Evolutionary conservation across 345 rosid species (phyloP).

Genomic region (Reutealis trisperma): DNA sequence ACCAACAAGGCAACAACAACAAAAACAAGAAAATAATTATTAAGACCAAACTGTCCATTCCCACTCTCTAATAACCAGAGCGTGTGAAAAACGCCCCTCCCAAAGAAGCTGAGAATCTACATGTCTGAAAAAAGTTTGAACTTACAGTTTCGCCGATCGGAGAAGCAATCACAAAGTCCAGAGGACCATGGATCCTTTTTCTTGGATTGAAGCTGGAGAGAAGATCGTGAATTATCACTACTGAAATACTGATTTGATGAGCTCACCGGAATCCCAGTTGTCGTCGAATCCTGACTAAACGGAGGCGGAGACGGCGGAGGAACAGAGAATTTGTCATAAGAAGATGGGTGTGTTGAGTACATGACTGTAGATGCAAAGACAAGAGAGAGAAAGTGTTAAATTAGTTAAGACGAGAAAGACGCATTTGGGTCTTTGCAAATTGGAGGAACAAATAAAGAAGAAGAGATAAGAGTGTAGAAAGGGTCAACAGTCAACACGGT

Average conservation of each 20-base stretch:
- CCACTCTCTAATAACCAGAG: not conserved
- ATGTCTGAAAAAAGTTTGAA: not conserved
- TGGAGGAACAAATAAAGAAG: too few species aligned
- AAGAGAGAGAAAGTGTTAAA: too few species aligned
- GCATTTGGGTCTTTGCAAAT: too few species aligned
- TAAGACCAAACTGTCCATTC: not conserved
- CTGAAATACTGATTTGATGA: constrained; percentile 4
- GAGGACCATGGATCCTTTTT: constrained; percentile 37
- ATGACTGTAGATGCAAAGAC: not conserved
- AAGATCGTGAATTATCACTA: constrained; percentile 3
- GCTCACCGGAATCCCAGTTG: constrained; percentile 27
- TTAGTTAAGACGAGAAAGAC: too few species aligned
- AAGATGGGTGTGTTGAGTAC: constrained; percentile 10
- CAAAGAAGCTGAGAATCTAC: too few species aligned
- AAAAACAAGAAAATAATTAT: not conserved
- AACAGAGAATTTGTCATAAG: constrained; percentile 14
- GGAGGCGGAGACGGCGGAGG: not conserved
- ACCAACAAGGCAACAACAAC: not conserved
- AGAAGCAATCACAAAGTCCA: constrained; percentile 44
- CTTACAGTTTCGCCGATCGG: constrained; percentile 40
- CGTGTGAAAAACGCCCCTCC: constrained; percentile 11
- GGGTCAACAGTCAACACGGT: too few species aligned
- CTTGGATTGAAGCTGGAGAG: constrained; percentile 9
- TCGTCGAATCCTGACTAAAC: constrained; percentile 10
- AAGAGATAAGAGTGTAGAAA: too few species aligned